phyloP scores from a whole-genome alignment of 345 rosid species.

The Chamaenerion angustifolium region DNA sequence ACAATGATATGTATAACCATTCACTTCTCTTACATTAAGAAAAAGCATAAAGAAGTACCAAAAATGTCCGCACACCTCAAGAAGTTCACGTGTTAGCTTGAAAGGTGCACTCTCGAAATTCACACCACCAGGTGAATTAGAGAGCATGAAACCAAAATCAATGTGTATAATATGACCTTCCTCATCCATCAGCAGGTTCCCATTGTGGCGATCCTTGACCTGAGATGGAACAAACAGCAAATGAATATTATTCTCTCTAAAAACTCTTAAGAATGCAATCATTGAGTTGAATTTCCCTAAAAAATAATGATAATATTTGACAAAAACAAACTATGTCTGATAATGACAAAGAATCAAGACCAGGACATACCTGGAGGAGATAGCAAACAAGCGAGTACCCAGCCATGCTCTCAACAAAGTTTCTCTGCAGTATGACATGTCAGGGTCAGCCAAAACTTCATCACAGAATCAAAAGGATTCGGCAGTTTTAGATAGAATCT shows the following conservation, averaged over 20 bases:
- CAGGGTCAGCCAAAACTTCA: no score
- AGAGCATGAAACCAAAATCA: conserved; percentile 98
- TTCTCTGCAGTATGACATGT: conserved; percentile 42
- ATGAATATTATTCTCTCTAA: background rate
- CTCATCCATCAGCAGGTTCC: conserved; percentile 88
- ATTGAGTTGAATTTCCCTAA: no score
- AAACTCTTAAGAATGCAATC: no score
- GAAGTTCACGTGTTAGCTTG: conserved; percentile 98
- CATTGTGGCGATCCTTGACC: conserved; percentile 98
- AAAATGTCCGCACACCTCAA: conserved; percentile 41
- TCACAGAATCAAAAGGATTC: background rate
- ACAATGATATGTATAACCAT: no score
- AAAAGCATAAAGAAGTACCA: background rate
- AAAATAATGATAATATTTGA: no score
- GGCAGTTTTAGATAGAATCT: no score
- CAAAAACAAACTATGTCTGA: background rate
- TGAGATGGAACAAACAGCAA: conserved; percentile 10
- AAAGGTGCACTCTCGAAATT: conserved; percentile 99
- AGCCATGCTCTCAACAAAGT: conserved; percentile 99
- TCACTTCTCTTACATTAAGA: no score
- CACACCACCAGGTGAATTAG: conserved; percentile 99
- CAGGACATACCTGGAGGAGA: conserved; percentile 63
- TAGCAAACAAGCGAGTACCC: conserved; percentile 98
- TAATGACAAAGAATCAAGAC: background rate
- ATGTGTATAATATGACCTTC: conserved; percentile 98